Conservation (phyloP, 805 yeast species). For the Wickerhamiella dianesei region DNA sequence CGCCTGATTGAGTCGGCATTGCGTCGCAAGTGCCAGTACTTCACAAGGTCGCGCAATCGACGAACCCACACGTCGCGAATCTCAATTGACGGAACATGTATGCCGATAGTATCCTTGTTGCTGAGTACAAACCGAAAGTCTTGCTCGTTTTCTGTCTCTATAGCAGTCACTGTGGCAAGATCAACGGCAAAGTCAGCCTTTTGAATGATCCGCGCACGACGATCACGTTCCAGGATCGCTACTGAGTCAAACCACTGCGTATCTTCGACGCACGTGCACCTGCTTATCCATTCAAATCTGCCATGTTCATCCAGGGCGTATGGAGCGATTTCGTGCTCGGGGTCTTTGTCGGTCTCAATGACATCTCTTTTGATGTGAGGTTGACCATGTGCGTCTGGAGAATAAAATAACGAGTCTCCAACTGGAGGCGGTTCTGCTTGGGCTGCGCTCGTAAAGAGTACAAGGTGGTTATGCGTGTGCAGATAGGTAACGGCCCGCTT, state of each 20-base stretch:
- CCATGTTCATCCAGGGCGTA: constrained; percentile 37
- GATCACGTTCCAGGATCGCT: constrained; percentile 53
- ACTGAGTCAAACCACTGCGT: constrained; percentile 38
- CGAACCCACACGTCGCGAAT: constrained; percentile 54
- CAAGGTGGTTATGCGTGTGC: constrained; percentile 44
- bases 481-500: constrained; percentile 44
- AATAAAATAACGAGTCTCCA: constrained; percentile 15
- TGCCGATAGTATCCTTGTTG: constrained; percentile 4
- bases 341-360: constrained; percentile 4
- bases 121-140: constrained; percentile 20
- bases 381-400: not conserved
- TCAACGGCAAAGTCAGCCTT: constrained; percentile 53
- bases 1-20: constrained; percentile 26
- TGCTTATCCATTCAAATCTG: constrained; percentile 49
- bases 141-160: constrained; percentile 20
- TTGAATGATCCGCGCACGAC: constrained; percentile 43
- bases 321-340: constrained; percentile 34
- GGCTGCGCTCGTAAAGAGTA: constrained; percentile 43
- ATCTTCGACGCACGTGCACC: constrained; percentile 27
- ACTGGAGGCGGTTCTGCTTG: constrained; percentile 44
- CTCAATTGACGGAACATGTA: constrained; percentile 3
- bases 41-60: constrained; percentile 31
- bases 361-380: not conserved
- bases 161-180: constrained; percentile 32
- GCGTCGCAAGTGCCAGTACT: constrained; percentile 47